Base-by-base conservation (phyloP, 2,329 filamentous ascomycete genomes). In the Pestalotiopsis sp. region DNA sequence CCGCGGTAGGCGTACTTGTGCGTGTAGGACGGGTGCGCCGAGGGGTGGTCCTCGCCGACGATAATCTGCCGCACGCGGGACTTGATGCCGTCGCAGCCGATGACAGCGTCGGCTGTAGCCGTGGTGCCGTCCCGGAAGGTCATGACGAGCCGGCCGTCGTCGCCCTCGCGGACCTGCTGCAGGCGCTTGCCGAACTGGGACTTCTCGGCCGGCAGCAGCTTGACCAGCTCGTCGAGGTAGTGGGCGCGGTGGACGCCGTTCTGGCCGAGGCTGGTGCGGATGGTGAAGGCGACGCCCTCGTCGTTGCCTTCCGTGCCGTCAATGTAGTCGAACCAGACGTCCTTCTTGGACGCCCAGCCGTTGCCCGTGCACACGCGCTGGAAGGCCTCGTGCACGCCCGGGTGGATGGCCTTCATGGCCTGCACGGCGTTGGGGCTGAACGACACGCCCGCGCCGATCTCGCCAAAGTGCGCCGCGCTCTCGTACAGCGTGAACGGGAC, bases 41-140 rank as follows among this genome's bases (percentile, higher is more conserved):
- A 70, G 1, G 80, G 74, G 20, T 64, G 38, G 39, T 64, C 61
- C n/a, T 36, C 61, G 0, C 84, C 86, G 0, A 90, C 78, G 6
- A 92, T 76, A 2, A 88, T 75, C 31, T 84, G 77, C 17, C 90
- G 80, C 2, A 85, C 84, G 36, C 82, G 80, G 2, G 86, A 88
- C 75, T 91, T 91, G 73, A 92, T 90, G 0, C 90, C 90, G 75
- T 92, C 90, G 71, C 88, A 90, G 0, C 88, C 90, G 61, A 92
- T 79, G 0, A 90, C 73, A 0, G 77, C 81, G 31, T 82, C 80
- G 4, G 82, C 80, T 7, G 75, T 71, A 2, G 78, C 81, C 0
- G 76, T 78, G 0, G 80, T 79, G 0, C 82, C 82, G 52, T 85
- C 83, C 0, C 75, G 70, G 65, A 84, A 84, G 31, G 72, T 72